Conservation (phyloP, 768 basidiomycete genomes). For the Pulveroboletus sp. region DNA sequence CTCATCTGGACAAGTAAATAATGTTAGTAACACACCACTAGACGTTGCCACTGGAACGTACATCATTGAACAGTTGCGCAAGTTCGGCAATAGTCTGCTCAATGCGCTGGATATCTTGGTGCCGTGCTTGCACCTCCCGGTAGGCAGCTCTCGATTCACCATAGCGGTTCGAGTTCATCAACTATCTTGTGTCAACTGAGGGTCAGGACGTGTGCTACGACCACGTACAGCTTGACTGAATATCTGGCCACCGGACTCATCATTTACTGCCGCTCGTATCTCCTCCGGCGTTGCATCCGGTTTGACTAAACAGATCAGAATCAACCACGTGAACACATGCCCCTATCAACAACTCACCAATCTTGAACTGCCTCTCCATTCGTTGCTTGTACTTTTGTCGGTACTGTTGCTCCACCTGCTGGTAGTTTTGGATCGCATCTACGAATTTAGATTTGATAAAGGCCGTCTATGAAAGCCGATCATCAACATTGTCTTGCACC, state of each 20-base stretch:
- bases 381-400: conserved; percentile 76
- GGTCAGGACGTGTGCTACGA: background rate
- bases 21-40: conserved; percentile 1
- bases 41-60: conserved; percentile 34
- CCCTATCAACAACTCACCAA: conserved; percentile 47
- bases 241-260: conserved; percentile 78
- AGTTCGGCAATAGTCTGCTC: conserved; percentile 91
- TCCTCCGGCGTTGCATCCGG: conserved; percentile 92
- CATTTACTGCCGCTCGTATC: conserved; percentile 80
- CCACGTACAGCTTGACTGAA: conserved; percentile 79
- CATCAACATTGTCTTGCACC: conserved; percentile 14
- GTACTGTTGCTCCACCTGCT: conserved; percentile 78
- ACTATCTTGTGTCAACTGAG: conserved; percentile 39
- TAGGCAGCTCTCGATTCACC: conserved; percentile 89
- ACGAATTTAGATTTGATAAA: conserved; percentile 75
- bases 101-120: conserved; percentile 94
- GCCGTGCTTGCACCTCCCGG: conserved; percentile 95
- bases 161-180: conserved; percentile 88
- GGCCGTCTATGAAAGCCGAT: conserved; percentile 41
- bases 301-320: conserved; percentile 55
- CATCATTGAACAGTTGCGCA: conserved; percentile 95
- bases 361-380: conserved; percentile 84
- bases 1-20: conserved; percentile 64
- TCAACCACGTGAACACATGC: background rate
- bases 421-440: conserved; percentile 83